Conservation (phyloP, 805 yeast genomes). For the Wickerhamiella bombiphila region DNA sequence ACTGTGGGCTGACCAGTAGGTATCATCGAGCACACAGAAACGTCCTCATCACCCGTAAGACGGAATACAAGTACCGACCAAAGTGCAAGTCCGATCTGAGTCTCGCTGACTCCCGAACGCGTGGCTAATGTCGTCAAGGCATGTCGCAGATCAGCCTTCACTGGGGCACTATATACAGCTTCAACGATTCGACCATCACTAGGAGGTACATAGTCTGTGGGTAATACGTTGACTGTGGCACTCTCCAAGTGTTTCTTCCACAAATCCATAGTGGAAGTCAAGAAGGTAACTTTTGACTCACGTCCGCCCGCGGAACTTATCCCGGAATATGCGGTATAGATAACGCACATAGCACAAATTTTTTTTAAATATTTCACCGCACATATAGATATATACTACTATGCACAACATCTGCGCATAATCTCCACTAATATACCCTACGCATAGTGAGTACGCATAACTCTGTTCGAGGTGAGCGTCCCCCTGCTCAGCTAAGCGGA, state of each 20-base stretch:
- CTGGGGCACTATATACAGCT: constrained; percentile 32
- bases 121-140: constrained; percentile 14
- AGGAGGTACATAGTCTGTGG: constrained; percentile 77
- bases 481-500: too few relatives aligned
- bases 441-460: too few relatives aligned
- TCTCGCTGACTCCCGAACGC: constrained; percentile 23
- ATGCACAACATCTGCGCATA: too few relatives aligned
- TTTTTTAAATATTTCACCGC: too few relatives aligned
- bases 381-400: too few relatives aligned
- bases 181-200: constrained; percentile 52
- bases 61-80: constrained; percentile 62
- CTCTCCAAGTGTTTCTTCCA: constrained; percentile 12
- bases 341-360: too few relatives aligned
- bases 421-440: too few relatives aligned
- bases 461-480: too few relatives aligned
- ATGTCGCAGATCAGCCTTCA: constrained; percentile 16
- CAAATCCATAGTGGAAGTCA: constrained; percentile 3
- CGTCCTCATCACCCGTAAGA: constrained; percentile 87
- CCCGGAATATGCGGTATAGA: too few relatives aligned
- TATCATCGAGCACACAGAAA: constrained; percentile 65
- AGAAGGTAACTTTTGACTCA: neutral
- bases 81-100: constrained; percentile 44
- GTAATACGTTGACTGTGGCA: constrained; percentile 76
- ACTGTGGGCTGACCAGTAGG: constrained; percentile 23
- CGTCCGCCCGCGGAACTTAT: too few relatives aligned